Evolutionary conservation across 2,329 filamentous ascomycete species (phyloP), one percentile per base, ranked within the genome.

Genomic region (Shiraia sp.): DNA sequence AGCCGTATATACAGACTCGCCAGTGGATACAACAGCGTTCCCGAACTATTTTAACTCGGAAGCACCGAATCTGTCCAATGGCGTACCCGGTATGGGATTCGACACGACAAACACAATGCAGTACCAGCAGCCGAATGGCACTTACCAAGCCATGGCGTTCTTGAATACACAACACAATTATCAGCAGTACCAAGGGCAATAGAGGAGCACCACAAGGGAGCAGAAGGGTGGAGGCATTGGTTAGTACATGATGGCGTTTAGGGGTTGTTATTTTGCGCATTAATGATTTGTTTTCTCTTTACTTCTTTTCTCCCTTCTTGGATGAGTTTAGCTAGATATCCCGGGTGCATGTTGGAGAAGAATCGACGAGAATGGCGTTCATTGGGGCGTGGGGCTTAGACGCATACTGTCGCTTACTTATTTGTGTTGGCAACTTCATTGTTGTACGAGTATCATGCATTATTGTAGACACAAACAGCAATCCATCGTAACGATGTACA

Each of bases 1-100:
- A 32, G 34, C 55, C 2, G 47, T 66, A 19, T 70, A 66, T 34
- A 65, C 62, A 10, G 57, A 66, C 22, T 70, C 67, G n/a, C 68
- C 68, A 1, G 54, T 69, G 5, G 66, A 71, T 23, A 57, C 63
- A 10, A 62, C 58, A 2, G 66, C 51, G 13, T 61, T 63, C 19
- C 63, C 58, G 17, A 63, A 55, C 22, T 68, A 69, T 40, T 68
- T 63, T 23, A 51, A 58, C 2, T 59, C 61, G 38, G 63, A 69
- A 33, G 54, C 59, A 23, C 63, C 65, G 36, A 51, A 44, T 13
- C 47, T 63, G 45, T 31, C 51, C n/a, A 54, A 47, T 15, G 55
- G 55, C 14, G 42, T 61, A 40, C 12, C 53, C 2, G 49, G 47
- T 7, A 53, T 64, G 51, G 46, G 53, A 10, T 68, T 58, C 36